These are phyloP conservation scores for Elaeis guineensis DNA, from an alignment of 176 grass and related monocot genomes.

Conservation along the genomic window DNA sequence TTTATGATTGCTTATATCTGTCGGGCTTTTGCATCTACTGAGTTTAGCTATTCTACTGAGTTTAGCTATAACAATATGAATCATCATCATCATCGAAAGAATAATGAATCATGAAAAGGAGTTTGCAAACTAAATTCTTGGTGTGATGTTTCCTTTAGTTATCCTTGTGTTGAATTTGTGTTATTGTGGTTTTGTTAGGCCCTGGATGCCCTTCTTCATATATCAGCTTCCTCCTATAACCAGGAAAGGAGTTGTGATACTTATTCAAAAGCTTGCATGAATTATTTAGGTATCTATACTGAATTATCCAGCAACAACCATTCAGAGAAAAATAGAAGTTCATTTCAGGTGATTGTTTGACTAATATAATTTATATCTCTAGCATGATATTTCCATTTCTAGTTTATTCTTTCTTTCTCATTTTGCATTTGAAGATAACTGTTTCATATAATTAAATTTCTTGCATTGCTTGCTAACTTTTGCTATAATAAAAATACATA, in stretches of 20 bases:
- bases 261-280: conserved; percentile 11
- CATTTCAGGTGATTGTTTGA: conserved; percentile 48
- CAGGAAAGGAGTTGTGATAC: conserved; percentile 17
- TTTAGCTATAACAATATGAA: no score
- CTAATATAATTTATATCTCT: not conserved
- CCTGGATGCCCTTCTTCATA: conserved; percentile 61
- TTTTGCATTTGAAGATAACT: not conserved
- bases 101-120: no score
- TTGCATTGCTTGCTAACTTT: no score
- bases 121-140: no score
- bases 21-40: no score
- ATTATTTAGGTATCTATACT: conserved; percentile 25
- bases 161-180: not conserved
- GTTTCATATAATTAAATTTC: no score
- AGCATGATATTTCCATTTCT: not conserved
- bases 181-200: conserved; percentile 38
- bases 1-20: no score
- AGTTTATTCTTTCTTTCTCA: not conserved
- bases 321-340: conserved; percentile 16
- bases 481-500: no score
- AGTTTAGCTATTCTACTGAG: no score
- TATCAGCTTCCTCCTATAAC: conserved; percentile 37
- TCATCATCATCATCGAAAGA: no score
- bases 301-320: conserved; percentile 17
- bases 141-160: no score